phyloP scores from a whole-genome alignment of 345 rosid species.

The Citrus australasica region DNA sequence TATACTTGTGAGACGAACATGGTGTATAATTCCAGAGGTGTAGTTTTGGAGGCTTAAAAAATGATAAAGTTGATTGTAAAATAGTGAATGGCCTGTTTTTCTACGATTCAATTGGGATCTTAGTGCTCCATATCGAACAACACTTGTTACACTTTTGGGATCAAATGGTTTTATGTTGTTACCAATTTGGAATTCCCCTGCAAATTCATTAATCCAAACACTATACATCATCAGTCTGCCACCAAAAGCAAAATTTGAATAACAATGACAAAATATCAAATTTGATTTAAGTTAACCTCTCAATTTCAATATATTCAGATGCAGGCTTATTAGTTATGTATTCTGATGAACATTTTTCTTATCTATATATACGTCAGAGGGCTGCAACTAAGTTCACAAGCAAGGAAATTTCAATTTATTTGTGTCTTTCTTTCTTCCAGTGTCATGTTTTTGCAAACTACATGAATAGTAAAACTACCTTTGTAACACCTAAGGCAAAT shows the following conservation, averaged over 20 bases:
- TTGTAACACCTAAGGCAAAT: too few species aligned
- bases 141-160: conserved; percentile 53
- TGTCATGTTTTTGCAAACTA: too few species aligned
- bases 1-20: conserved; percentile 76
- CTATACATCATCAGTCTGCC: not conserved
- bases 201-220: not conserved
- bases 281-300: not conserved
- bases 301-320: too few species aligned
- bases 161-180: conserved; percentile 55
- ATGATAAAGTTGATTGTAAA: conserved; percentile 83
- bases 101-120: conserved; percentile 30
- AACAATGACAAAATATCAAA: not conserved
- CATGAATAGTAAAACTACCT: too few species aligned
- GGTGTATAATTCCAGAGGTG: conserved; percentile 92
- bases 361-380: too few species aligned
- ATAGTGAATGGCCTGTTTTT: conserved; percentile 57
- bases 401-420: not conserved
- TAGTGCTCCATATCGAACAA: conserved; percentile 51
- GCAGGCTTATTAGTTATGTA: too few species aligned
- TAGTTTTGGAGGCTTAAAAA: conserved; percentile 80
- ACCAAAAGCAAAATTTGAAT: not conserved
- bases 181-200: conserved; percentile 83
- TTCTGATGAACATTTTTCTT: too few species aligned
- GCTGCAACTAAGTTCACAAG: not conserved
- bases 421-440: too few species aligned